Evolutionary conservation across 129 eudicot species (phyloP).

Genomic region (Chrysanthemum makinoi): DNA sequence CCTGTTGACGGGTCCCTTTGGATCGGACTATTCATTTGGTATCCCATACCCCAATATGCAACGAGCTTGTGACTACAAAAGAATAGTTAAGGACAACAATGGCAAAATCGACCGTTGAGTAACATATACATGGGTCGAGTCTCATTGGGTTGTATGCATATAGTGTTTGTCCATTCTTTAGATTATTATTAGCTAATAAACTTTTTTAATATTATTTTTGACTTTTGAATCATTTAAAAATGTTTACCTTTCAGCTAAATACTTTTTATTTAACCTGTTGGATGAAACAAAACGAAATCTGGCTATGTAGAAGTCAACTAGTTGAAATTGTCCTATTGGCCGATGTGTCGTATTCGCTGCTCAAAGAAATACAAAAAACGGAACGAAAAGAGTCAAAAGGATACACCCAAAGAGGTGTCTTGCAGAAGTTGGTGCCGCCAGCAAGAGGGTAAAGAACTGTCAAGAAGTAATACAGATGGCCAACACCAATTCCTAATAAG

Average conservation of each 20-base stretch:
- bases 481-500: conserved; percentile 59
- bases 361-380: not conserved
- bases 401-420: conserved; percentile 66
- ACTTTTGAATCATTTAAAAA: too few relatives aligned
- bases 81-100: conserved; percentile 34
- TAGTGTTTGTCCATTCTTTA: too few relatives aligned
- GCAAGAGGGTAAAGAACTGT: conserved; percentile 59
- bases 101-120: too few relatives aligned
- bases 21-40: conserved; percentile 48
- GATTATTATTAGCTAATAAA: too few relatives aligned
- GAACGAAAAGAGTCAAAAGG: conserved; percentile 25
- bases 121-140: too few relatives aligned
- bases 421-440: conserved; percentile 40
- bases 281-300: too few relatives aligned
- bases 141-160: too few relatives aligned
- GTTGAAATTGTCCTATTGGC: not conserved
- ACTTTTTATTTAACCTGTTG: too few relatives aligned
- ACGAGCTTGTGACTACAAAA: conserved; percentile 57
- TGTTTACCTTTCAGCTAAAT: too few relatives aligned
- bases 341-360: conserved; percentile 9
- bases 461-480: conserved; percentile 62
- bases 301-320: too few relatives aligned
- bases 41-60: conserved; percentile 53
- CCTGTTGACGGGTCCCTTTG: conserved; percentile 29
- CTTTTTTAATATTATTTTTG: too few relatives aligned